Evolutionary conservation across 345 rosid species (phyloP).

Genomic region (Alliaria petiolata): DNA sequence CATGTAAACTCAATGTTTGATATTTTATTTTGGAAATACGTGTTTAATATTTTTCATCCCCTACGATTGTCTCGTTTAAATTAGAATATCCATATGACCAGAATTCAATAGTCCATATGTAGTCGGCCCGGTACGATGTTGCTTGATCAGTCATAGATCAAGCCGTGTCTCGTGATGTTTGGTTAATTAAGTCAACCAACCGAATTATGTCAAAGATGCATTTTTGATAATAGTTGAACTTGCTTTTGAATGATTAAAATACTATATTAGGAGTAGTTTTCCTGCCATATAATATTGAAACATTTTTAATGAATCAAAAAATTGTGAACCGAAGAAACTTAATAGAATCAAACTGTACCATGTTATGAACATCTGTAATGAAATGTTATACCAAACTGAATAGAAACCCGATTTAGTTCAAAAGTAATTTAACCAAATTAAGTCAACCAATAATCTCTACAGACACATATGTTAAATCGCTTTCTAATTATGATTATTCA

Average conservation of each 20-base stretch:
- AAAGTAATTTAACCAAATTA: too few species aligned
- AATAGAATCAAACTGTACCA: too few species aligned
- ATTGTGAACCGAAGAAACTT: background rate
- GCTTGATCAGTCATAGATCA: background rate
- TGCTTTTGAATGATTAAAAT: too few species aligned
- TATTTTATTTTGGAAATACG: background rate
- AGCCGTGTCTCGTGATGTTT: conserved; percentile 1
- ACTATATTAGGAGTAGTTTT: background rate
- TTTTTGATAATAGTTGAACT: too few species aligned
- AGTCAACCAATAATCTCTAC: too few species aligned
- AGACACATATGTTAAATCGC: too few species aligned
- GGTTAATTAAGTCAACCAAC: background rate
- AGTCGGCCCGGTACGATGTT: background rate
- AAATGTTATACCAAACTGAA: background rate
- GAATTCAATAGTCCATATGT: background rate
- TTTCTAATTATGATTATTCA: too few species aligned
- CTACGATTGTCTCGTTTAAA: background rate
- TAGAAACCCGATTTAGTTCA: too few species aligned
- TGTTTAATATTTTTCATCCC: background rate
- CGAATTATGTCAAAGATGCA: background rate
- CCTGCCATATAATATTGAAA: background rate
- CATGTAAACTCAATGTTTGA: background rate
- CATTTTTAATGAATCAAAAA: background rate
- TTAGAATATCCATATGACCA: background rate
- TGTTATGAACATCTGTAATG: too few species aligned